Conservation (phyloP, 164 flowering plant species). For the Nymphaea thermarum region DNA sequence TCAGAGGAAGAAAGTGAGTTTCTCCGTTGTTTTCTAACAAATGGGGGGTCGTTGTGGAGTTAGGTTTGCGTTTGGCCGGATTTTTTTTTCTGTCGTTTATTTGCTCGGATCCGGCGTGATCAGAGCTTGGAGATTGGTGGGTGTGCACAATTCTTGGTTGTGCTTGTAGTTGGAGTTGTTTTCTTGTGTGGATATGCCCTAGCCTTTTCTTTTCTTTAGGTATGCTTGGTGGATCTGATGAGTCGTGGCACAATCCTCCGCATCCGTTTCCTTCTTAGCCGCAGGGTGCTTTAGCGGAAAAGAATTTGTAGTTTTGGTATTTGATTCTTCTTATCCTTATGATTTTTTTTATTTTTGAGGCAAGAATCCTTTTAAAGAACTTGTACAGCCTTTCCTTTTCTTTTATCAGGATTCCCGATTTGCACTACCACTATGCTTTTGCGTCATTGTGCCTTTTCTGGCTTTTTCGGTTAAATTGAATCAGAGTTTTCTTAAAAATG, state of each 20-base stretch:
- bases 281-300: neutral
- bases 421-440: no score
- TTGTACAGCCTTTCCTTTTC: no score
- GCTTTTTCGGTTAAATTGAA: no score
- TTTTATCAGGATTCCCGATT: no score
- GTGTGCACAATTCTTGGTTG: neutral
- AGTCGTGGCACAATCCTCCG: no score
- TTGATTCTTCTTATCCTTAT: neutral
- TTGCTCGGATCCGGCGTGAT: neutral
- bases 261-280: no score
- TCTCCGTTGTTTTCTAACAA: neutral
- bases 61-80: neutral
- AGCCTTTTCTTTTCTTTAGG: neutral
- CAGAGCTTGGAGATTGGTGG: neutral
- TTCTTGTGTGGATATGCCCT: neutral
- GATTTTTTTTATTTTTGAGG: no score
- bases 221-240: no score
- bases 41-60: neutral
- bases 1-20: constrained; percentile 59
- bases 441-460: no score
- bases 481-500: no score
- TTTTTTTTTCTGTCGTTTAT: neutral
- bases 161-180: neutral
- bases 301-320: neutral
- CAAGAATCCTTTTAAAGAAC: no score